Conservation (phyloP, 768 basidiomycete species). For the Stropharia rugosoannulata region DNA sequence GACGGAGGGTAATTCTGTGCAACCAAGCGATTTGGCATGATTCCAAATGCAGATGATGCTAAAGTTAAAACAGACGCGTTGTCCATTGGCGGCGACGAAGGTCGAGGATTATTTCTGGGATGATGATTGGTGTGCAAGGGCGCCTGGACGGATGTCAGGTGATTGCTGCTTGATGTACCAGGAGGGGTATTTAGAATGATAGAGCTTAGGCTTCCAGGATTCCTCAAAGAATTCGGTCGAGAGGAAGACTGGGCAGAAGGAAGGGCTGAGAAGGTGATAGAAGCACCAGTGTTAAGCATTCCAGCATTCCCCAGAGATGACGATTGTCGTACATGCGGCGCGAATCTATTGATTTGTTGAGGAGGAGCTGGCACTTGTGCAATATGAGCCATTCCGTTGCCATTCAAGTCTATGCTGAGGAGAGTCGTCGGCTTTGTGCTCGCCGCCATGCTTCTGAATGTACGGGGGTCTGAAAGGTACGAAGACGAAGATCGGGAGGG, state of each 20-base stretch:
- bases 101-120: constrained; percentile 93
- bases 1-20: constrained; percentile 44
- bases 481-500: constrained; percentile 84
- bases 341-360: constrained; percentile 49
- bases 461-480: constrained; percentile 77
- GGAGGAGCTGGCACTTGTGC: constrained; percentile 76
- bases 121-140: constrained; percentile 91
- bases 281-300: constrained; percentile 46
- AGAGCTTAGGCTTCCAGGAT: constrained; percentile 28
- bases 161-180: constrained; percentile 19
- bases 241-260: constrained; percentile 47
- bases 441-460: constrained; percentile 79
- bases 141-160: constrained; percentile 59
- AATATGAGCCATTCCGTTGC: constrained; percentile 87
- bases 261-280: constrained; percentile 75
- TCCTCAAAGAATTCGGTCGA: constrained; percentile 24
- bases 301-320: constrained; percentile 52
- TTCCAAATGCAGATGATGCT: constrained; percentile 88
- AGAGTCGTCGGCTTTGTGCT: constrained; percentile 96
- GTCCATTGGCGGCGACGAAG: constrained; percentile 85
- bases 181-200: constrained; percentile 25
- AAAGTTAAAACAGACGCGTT: constrained; percentile 93
- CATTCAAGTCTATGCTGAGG: constrained; percentile 81
- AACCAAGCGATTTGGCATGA: constrained; percentile 49
- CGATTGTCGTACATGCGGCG: constrained; percentile 59